A percentile compares a stretch with the other conserved stretches of the same genome.
These are phyloP conservation scores for Pyrenochaeta sp. DNA, from an alignment of 2,329 filamentous ascomycete species.

Conservation along the genomic window DNA sequence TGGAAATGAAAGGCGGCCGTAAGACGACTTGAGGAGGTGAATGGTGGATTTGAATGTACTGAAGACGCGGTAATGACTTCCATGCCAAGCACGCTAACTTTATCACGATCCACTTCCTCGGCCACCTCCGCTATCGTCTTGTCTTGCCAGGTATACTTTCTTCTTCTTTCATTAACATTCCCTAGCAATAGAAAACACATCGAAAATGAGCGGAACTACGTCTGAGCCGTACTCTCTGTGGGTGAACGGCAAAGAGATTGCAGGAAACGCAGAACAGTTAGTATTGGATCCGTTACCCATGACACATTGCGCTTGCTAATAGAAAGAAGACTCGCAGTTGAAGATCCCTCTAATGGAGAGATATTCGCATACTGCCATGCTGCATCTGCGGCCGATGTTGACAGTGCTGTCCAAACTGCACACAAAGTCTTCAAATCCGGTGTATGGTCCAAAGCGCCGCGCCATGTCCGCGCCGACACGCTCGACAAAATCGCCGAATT, in stretches of 20 bases:
- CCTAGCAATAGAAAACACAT: background rate
- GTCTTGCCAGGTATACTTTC: slow-evolving; percentile 1
- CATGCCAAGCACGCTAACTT: slow-evolving; percentile 17
- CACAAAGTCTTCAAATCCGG: slow-evolving; percentile 60
- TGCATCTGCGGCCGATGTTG: slow-evolving; percentile 56
- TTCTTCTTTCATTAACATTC: background rate
- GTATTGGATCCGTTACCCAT: slow-evolving; percentile 34
- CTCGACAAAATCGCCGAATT: slow-evolving; percentile 67
- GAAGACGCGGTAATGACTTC: background rate
- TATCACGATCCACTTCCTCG: slow-evolving; percentile 30
- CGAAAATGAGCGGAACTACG: slow-evolving; percentile 14
- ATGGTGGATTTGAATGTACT: background rate
- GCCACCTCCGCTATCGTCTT: slow-evolving; percentile 25
- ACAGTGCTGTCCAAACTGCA: slow-evolving; percentile 51
- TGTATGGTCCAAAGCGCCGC: slow-evolving; percentile 64
- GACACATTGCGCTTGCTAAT: slow-evolving; percentile 14
- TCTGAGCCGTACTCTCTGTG: slow-evolving; percentile 44
- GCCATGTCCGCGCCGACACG: slow-evolving; percentile 67
- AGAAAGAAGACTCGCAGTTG: slow-evolving; percentile 57
- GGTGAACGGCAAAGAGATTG: slow-evolving; percentile 52
- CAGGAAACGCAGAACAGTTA: slow-evolving; percentile 57
- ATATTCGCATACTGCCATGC: slow-evolving; percentile 61
- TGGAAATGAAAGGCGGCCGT: no score
- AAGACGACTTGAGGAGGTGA: background rate
- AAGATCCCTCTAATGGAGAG: slow-evolving; percentile 62